Evolutionary conservation across 2,329 filamentous ascomycete genomes (phyloP).

Genomic region (Colletotrichum aenigma): DNA sequence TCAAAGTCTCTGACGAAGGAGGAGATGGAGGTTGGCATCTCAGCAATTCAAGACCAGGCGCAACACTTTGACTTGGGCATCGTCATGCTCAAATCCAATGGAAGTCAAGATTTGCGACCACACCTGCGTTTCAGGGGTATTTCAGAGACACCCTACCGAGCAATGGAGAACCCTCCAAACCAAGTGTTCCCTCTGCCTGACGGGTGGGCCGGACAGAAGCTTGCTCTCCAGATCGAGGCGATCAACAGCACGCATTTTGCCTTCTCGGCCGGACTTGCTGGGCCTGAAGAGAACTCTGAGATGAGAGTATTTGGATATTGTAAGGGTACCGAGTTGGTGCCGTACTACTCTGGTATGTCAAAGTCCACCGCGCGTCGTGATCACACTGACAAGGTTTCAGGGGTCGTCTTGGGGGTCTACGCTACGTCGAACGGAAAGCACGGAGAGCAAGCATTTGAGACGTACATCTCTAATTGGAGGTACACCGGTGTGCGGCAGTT

Average conservation of each 20-base stretch:
- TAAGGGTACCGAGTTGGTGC: constrained; percentile 16
- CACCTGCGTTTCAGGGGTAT: constrained; percentile 22
- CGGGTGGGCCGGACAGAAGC: constrained; percentile 5
- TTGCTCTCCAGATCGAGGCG: constrained; percentile 9
- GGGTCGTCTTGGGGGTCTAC: constrained; percentile 5
- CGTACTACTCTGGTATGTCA: constrained; percentile 20
- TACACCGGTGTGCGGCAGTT: background rate
- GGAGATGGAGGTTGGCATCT: constrained; percentile 57
- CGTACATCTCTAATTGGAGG: constrained; percentile 12
- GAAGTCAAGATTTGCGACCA: background rate
- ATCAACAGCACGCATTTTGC: constrained; percentile 16
- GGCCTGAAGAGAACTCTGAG: background rate
- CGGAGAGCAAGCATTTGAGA: constrained; percentile 19
- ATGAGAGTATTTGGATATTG: constrained; percentile 15
- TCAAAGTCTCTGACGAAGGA: constrained; percentile 28
- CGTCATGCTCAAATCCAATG: constrained; percentile 30
- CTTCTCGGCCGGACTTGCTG: constrained; percentile 8
- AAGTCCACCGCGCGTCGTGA: fast-evolving
- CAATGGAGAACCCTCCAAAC: background rate
- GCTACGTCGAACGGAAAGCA: constrained; percentile 19
- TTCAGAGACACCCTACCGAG: constrained; percentile 17
- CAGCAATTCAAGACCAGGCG: constrained; percentile 56
- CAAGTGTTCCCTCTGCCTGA: background rate
- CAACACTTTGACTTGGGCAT: constrained; percentile 55
- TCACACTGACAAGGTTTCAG: background rate